Base-by-base conservation (phyloP, 2,329 filamentous ascomycete genomes). In the Cordyceps pruinosa region DNA sequence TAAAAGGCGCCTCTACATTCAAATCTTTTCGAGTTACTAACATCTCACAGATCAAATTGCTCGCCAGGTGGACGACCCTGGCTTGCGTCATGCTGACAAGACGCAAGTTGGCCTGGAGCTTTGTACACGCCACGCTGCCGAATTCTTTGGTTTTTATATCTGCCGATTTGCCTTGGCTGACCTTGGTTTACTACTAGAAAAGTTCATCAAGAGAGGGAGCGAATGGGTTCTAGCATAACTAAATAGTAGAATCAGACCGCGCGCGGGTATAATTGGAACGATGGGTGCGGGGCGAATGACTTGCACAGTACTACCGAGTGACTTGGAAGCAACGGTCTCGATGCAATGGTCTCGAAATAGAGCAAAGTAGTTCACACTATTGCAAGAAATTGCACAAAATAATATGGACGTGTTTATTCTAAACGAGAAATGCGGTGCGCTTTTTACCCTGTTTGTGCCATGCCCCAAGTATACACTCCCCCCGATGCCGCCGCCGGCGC, bases 71-170 rank as follows among this genome's bases (percentile, higher is more conserved):
- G 93, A 97, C 69, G 93, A 97, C 68, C 93, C 93, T 6, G 93
- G 93, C 10, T 81, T 97, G 56, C 89, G 89, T 64, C 90, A 94
- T 72, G 91, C 90, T 19, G 93, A 92, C 64, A 91, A 90, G 66
- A 97, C 94, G 9, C 92, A 97, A 68, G 92, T 99, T 54, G 94
- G 94, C 10, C 82, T 99, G 34, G 94, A 99, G 73, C 81, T 99
- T 41, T 94, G 90, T 69, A 91, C 91, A 35, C 84, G 93, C 41
- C 93, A 97, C 70, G 94, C 93, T 8, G 90, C 93, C 34, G 94
- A 99, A 72, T 99, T 99, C 73, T 99, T 99, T 70, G 92, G 88
- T 17, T 97, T 99, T 72, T 97, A 94, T 70, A 82, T 99, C 28
- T 97, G 93, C 72, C 87, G 94, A 19, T 99, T 99, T 69, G 91